Conservation (phyloP, 169 alveolate species). For the Besnoitia besnoiti region DNA sequence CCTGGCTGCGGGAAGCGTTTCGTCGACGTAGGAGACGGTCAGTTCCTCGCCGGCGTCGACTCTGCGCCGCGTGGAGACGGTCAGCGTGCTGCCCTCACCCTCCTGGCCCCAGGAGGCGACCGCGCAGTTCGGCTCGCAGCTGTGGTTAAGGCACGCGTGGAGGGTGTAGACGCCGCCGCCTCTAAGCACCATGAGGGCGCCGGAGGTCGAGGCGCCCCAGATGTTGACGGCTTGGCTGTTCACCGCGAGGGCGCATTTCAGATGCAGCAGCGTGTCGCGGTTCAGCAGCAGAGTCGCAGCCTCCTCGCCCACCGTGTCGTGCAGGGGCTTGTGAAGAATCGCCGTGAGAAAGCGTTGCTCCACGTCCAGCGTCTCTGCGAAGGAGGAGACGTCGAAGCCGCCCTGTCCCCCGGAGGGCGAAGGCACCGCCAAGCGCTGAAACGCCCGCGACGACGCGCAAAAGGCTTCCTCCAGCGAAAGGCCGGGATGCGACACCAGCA, state of each 20-base stretch:
- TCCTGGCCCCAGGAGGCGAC: not conserved
- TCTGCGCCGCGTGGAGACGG: not conserved
- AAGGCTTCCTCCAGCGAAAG: not conserved
- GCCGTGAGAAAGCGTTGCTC: not conserved
- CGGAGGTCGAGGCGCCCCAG: not conserved
- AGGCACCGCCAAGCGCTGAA: not conserved
- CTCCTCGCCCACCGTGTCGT: not conserved
- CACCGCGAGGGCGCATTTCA: not conserved
- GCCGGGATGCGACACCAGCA: not conserved
- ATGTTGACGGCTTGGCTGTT: not conserved
- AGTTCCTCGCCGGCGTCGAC: not conserved
- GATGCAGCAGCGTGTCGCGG: not conserved
- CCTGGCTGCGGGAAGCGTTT: not conserved
- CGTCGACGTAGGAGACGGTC: constrained; percentile 9
- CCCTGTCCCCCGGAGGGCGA: not conserved
- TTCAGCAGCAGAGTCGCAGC: not conserved
- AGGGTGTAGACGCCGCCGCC: constrained; percentile 18
- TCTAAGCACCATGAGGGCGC: not conserved
- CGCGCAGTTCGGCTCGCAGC: constrained; percentile 29
- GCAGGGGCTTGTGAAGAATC: not conserved
- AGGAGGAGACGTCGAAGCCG: not conserved
- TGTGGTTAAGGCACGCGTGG: constrained; percentile 22
- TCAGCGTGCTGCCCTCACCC: not conserved
- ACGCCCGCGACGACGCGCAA: not conserved
- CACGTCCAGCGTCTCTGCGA: not conserved